Evolutionary conservation across 1,284 basidiomycete species (phyloP), one percentile per base, ranked within the genome.

Genomic region (Ganoderma leucocontextum): DNA sequence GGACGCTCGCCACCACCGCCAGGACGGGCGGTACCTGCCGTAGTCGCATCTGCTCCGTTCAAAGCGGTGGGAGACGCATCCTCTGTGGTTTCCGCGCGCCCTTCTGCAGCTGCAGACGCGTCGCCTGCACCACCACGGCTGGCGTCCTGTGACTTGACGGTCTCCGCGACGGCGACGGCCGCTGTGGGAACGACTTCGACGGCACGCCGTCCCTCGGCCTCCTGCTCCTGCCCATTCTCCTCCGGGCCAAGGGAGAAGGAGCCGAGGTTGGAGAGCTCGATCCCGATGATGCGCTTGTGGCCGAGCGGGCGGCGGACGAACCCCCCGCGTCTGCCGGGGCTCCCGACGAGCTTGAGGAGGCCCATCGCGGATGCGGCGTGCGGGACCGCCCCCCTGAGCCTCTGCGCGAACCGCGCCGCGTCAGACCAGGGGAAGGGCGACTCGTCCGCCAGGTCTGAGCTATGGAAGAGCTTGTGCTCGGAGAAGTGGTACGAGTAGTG

Each of bases 241-340:
- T 33, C 52, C 29, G 15, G 29, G 9, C 52, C 15, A 15, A 4
- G 22, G n/a, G 59, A 25, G 65, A 70, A 64, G 52, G 41, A 29
- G 6, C 82, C 82, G 13, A 80, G 58, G 69, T 83, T 83, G 6
- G 81, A 82, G 5, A 83, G 47, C 67, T 78, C 78, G 17, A 83
- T 61, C 13, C 76, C 77, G 19, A 15, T 58, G 0, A 66, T 66
- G 39, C 82, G 76, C 71, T 80, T 79, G 67, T 72, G 74, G 7
- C 79, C 81, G 17, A 81, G 69, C 64, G 38, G 74, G 73, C 75
- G 73, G 35, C 66, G 70, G 64, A 79, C 72, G 70, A 69, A 81
- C 0, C 62, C 70, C n/a, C 73, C 77, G 67, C 77, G 79, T 25
- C 76, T 69, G 19, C 79, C 78, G 53, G 38, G 38, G 36, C n/a